Evolutionary conservation across 1,139 yeast species (phyloP).

Genomic region (Pichia sp.): DNA sequence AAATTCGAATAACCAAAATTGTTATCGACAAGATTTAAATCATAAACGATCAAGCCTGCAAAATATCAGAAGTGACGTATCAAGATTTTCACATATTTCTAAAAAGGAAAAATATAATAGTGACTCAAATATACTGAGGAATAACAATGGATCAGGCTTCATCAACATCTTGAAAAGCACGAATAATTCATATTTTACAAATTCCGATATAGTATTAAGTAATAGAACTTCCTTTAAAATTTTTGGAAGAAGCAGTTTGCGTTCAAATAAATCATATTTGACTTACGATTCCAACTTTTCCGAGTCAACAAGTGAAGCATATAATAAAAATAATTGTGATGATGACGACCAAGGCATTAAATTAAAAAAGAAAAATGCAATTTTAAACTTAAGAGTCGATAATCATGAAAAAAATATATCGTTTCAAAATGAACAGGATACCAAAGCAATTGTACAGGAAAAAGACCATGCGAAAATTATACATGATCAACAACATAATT

Average conservation of each 20-base stretch:
- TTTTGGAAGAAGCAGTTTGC: slow-evolving; percentile 26
- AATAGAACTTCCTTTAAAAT: slow-evolving; percentile 22
- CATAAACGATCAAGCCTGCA: slow-evolving; percentile 9
- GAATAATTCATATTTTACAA: not conserved
- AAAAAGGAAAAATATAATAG: slow-evolving; percentile 8
- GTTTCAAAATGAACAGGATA: slow-evolving; percentile 19
- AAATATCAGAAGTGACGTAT: not conserved
- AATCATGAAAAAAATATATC: too few relatives aligned
- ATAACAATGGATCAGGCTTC: not conserved
- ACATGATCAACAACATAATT: not conserved
- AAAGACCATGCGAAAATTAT: too few relatives aligned
- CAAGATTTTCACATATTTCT: not conserved
- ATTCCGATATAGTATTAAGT: not conserved
- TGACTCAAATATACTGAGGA: slow-evolving; percentile 12
- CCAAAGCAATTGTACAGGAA: too few relatives aligned
- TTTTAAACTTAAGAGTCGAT: slow-evolving; percentile 13
- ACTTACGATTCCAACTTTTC: slow-evolving; percentile 54
- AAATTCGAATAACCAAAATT: not conserved
- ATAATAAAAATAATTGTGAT: not conserved
- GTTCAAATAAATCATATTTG: slow-evolving; percentile 41
- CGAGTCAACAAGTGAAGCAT: slow-evolving; percentile 10
- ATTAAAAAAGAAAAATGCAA: slow-evolving; percentile 14
- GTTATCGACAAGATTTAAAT: not conserved
- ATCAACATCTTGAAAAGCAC: not conserved
- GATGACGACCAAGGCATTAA: not conserved